Evolutionary conservation across 116 monocot species (phyloP).

Genomic region (Zostera marina): DNA sequence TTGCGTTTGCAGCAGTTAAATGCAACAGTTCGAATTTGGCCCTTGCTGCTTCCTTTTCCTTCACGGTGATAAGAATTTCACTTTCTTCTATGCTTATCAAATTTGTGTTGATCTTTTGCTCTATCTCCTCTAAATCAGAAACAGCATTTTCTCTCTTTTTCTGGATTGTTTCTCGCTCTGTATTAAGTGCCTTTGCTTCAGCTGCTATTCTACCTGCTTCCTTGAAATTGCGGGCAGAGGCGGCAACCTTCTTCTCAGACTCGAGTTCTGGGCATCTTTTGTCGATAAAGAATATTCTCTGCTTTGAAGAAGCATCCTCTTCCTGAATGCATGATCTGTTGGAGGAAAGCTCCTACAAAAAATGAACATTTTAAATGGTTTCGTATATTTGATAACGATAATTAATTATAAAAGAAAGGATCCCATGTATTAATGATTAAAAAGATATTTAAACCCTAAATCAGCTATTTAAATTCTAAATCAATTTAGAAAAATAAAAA

Average conservation of each 20-base stretch:
- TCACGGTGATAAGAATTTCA: constrained; percentile 35
- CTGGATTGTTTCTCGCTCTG: constrained; percentile 53
- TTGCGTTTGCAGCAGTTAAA: constrained; percentile 45
- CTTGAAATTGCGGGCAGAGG: constrained; percentile 88
- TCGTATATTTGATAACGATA: background rate
- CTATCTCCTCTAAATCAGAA: constrained; percentile 36
- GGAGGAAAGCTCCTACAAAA: constrained; percentile 48
- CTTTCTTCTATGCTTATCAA: constrained; percentile 36
- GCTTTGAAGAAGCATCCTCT: constrained; percentile 43
- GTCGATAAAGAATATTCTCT: constrained; percentile 72
- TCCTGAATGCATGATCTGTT: constrained; percentile 41
- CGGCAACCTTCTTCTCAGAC: constrained; percentile 92
- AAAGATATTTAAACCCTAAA: too few species aligned
- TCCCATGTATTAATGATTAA: too few species aligned
- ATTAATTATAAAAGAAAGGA: background rate
- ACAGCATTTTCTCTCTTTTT: constrained; percentile 24
- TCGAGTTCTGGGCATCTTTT: constrained; percentile 86
- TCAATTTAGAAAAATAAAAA: too few species aligned
- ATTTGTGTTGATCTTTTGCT: constrained; percentile 32
- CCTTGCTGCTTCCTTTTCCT: constrained; percentile 70
- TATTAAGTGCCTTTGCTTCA: constrained; percentile 63
- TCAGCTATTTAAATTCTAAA: too few species aligned
- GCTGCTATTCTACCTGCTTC: constrained; percentile 78
- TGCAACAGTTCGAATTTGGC: constrained; percentile 40
- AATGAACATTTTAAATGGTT: background rate